Percentiles rank a stretch among this genome's conserved stretches.
Evolutionary conservation across 257 asterid genomes (phyloP).

Genomic region (Penstemon davidsonii): DNA sequence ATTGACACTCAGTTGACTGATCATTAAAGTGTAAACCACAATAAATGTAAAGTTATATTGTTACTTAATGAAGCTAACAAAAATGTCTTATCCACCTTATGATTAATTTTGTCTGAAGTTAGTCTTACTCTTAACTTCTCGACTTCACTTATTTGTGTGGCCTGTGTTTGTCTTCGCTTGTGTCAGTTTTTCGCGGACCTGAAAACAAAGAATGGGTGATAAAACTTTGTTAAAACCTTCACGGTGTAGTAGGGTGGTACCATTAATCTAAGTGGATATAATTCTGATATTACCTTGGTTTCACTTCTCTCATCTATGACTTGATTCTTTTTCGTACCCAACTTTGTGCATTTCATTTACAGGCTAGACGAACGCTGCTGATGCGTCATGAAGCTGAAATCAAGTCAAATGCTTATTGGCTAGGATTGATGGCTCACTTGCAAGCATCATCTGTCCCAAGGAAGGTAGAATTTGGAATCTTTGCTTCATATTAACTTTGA

Average conservation of each 20-base stretch:
- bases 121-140: background rate
- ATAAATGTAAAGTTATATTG: background rate
- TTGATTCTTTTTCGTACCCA: constrained; percentile 18
- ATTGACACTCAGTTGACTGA: background rate
- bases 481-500: constrained; percentile 4
- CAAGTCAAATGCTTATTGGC: constrained; percentile 97
- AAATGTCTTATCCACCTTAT: background rate
- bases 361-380: constrained; percentile 93
- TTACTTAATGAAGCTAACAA: background rate
- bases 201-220: background rate
- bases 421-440: constrained; percentile 92
- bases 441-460: constrained; percentile 86
- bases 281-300: constrained; percentile 10
- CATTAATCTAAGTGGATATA: background rate
- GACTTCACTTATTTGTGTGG: background rate
- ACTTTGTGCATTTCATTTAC: constrained; percentile 24
- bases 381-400: constrained; percentile 99
- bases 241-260: background rate
- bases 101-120: background rate
- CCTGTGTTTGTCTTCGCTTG: background rate
- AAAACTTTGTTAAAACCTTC: background rate
- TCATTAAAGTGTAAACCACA: constrained; percentile 1
- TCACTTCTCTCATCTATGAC: constrained; percentile 2
- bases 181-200: background rate
- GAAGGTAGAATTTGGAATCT: constrained; percentile 53